Percentiles rank a stretch among this genome's conserved stretches.
phyloP scores from a whole-genome alignment of 2,329 filamentous ascomycete genomes.

The Ophioceras dolichostomum region DNA sequence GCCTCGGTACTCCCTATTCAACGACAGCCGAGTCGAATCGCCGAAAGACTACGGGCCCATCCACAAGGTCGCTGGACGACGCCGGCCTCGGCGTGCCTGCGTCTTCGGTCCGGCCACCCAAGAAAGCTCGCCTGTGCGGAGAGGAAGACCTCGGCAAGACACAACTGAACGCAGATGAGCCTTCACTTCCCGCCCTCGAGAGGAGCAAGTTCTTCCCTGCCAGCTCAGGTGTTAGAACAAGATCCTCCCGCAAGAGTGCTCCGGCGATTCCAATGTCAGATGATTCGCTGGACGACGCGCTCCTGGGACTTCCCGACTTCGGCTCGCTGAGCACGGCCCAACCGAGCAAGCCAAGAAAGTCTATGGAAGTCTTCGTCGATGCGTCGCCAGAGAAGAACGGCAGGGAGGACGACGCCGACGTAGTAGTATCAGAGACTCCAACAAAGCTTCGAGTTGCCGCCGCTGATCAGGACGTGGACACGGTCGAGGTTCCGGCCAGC shows the following conservation, averaged over 20 bases:
- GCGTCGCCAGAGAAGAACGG: slow-evolving; percentile 9
- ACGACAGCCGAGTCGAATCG: slow-evolving; percentile 8
- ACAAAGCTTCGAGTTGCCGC: not conserved
- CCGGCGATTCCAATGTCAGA: slow-evolving; percentile 36
- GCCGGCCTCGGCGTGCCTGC: not conserved
- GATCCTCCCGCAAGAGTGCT: too few relatives aligned
- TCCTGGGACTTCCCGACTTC: slow-evolving; percentile 37
- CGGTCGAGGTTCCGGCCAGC: slow-evolving; percentile 2
- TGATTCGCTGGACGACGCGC: slow-evolving; percentile 42
- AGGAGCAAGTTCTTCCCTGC: slow-evolving; percentile 43
- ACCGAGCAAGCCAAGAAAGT: slow-evolving; percentile 21
- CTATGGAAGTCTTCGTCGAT: slow-evolving; percentile 33
- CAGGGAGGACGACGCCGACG: not conserved
- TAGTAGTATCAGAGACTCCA: not conserved
- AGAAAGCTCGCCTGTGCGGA: slow-evolving; percentile 44
- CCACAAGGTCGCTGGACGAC: not conserved
- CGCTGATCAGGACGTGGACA: not conserved
- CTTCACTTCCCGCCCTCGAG: slow-evolving; percentile 16
- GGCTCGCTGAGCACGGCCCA: slow-evolving; percentile 21
- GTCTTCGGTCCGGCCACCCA: slow-evolving; percentile 29
- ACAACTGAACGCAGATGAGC: slow-evolving; percentile 14
- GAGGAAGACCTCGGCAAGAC: slow-evolving; percentile 19
- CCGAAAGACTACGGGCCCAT: slow-evolving; percentile 13
- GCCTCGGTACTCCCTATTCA: slow-evolving; percentile 4
- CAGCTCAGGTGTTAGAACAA: too few relatives aligned